Evolutionary conservation across 331 rosid genomes (phyloP), one percentile per base, ranked within the genome.

Genomic region (Phaseolus coccineus): DNA sequence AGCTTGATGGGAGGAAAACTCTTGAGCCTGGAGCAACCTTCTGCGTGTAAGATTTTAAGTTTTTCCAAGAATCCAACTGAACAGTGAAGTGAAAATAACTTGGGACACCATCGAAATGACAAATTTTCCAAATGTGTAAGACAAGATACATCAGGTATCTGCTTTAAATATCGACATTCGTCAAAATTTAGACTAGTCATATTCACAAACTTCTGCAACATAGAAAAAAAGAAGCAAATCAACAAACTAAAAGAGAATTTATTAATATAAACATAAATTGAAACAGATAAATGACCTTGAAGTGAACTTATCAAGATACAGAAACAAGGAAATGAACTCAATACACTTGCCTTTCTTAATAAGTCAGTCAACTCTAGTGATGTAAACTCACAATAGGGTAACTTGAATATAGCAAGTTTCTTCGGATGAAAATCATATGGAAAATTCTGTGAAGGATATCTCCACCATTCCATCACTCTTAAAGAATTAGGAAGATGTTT

Each of bases 401-500:
- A 46, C 51, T 46, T 46, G 51, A 11, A 46, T 46, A 46, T 12
- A 11, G 51, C 1, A 11, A 46, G 51, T 46, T 46, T 11, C 51
- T 46, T 46, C 5, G 51, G 51, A 46, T 46, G 51, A 11, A 46
- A 46, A 46, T 46, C 51, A 3, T 4, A 1, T 71, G 73, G 83
- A 0, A 71, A 61, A 15, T 19, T 0, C 1, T 28, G 2, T 6
- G 73, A 80, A 22, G 83, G 78, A 47, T 24, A 80, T 3, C 51
- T 3, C 51, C 2, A 11, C 78, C 83, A 62, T 16, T 80, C 67
- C 10, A 71, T 8, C 0, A 71, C 65, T 61, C 51, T 46, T 13
- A 46, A 71, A 24, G 67, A 4, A 61, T 27, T 61, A 6, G 83
- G 68, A 10, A 80, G 79, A 72, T 72, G 11, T 35, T 62, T 13